Evolutionary conservation across 257 asterid species (phyloP).

Genomic region (Nicotiana sylvestris): DNA sequence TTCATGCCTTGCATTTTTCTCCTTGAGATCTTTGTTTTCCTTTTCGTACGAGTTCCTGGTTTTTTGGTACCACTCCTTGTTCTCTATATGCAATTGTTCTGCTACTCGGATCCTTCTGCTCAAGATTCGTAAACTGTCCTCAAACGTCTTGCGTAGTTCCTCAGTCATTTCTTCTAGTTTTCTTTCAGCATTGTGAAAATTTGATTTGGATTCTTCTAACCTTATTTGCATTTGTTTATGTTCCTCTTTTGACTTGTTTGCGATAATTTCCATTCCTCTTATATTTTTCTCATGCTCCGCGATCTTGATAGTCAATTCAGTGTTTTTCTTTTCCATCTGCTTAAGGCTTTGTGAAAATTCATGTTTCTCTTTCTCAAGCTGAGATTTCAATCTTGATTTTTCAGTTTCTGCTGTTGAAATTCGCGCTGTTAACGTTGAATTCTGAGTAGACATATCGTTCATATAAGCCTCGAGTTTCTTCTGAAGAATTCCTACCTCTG

Average conservation of each 20-base stretch:
- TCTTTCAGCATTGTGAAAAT: constrained; percentile 42
- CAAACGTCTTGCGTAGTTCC: constrained; percentile 56
- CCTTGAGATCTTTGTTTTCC: constrained; percentile 40
- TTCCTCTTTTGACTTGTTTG: constrained; percentile 25
- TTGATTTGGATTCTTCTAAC: constrained; percentile 27
- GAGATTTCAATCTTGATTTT: constrained; percentile 18
- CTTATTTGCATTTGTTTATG: constrained; percentile 15
- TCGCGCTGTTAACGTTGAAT: constrained; percentile 3
- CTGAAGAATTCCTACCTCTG: constrained; percentile 18
- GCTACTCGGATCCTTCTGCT: constrained; percentile 80
- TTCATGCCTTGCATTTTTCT: constrained; percentile 16
- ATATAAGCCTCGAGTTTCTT: constrained; percentile 12
- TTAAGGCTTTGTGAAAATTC: constrained; percentile 13
- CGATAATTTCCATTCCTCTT: not conserved
- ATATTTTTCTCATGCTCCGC: constrained; percentile 29
- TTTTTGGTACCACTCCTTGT: constrained; percentile 57
- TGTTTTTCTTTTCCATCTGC: constrained; percentile 37
- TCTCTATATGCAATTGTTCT: constrained; percentile 77
- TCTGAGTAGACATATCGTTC: constrained; percentile 17
- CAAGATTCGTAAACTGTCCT: constrained; percentile 61
- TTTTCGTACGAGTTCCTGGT: constrained; percentile 35
- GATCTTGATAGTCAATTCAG: constrained; percentile 31
- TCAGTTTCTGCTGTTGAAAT: constrained; percentile 12
- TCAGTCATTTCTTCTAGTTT: constrained; percentile 64
- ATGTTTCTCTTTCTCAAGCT: constrained; percentile 32